Conservation (phyloP, 2,329 filamentous ascomycete genomes). For the Parastagonospora nodorum region DNA sequence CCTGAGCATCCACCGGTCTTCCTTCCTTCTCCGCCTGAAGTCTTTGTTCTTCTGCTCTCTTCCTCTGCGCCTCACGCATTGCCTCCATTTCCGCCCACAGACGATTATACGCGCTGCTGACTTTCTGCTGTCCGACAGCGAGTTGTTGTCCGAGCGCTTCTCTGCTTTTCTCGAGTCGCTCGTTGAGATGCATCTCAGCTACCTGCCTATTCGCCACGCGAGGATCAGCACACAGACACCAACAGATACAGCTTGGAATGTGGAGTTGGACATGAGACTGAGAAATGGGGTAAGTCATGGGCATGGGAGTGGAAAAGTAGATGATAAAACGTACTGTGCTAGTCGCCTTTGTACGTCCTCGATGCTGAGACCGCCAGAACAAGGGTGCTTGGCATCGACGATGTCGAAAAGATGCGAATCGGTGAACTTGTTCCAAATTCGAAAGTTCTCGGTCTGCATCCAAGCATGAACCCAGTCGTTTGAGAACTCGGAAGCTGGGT, state of each 20-base stretch:
- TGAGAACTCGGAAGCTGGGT: conserved; percentile 84
- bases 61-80: conserved; percentile 74
- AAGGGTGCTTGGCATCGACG: conserved; percentile 90
- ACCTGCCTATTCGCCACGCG: conserved; percentile 65
- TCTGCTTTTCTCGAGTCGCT: conserved; percentile 79
- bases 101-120: conserved; percentile 83
- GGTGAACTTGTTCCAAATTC: conserved; percentile 74
- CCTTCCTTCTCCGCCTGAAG: conserved; percentile 43
- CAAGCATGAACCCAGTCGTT: conserved; percentile 85
- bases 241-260: conserved; percentile 34
- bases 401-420: conserved; percentile 93
- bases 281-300: conserved; percentile 29
- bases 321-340: conserved; percentile 60
- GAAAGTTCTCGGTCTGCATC: conserved; percentile 87
- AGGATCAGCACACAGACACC: conserved; percentile 44
- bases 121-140: conserved; percentile 85
- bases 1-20: conserved; percentile 11
- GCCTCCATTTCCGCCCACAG: conserved; percentile 90
- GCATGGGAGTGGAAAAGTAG: conserved; percentile 11
- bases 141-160: conserved; percentile 88
- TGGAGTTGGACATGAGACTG: conserved; percentile 38
- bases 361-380: conserved; percentile 87
- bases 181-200: conserved; percentile 90
- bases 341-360: conserved; percentile 92
- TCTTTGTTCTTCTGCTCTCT: conserved; percentile 62